Percentiles rank a stretch among this genome's conserved stretches.
phyloP scores from a whole-genome alignment of 768 basidiomycete species.

The Hypholoma sublateritium region DNA sequence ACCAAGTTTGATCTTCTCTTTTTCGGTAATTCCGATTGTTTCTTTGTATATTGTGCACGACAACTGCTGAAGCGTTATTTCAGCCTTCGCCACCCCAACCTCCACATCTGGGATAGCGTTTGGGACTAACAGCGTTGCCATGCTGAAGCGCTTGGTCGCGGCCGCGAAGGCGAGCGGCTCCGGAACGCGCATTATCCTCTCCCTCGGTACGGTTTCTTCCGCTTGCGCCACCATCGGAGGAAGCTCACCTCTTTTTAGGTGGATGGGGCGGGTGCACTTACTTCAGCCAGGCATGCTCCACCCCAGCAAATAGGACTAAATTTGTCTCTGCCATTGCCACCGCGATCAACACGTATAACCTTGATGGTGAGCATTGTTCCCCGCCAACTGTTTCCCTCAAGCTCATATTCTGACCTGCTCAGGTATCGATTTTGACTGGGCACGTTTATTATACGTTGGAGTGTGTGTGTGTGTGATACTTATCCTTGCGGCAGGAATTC shows the following conservation, averaged over 20 bases:
- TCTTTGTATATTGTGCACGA: neutral
- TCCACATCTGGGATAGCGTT: slow-evolving; percentile 52
- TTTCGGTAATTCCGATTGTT: slow-evolving; percentile 42
- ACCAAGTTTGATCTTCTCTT: slow-evolving; percentile 66
- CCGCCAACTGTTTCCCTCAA: neutral
- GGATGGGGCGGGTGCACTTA: slow-evolving; percentile 74
- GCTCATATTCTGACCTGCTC: slow-evolving; percentile 43
- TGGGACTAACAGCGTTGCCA: slow-evolving; percentile 43
- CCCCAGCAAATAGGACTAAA: slow-evolving; percentile 45
- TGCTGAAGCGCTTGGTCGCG: slow-evolving; percentile 57
- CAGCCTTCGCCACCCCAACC: slow-evolving; percentile 72
- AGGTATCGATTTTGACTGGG: slow-evolving; percentile 59
- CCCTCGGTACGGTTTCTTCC: slow-evolving; percentile 10
- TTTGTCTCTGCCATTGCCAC: slow-evolving; percentile 56
- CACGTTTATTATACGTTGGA: slow-evolving; percentile 13
- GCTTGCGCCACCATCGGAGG: neutral
- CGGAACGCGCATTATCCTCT: slow-evolving; percentile 54
- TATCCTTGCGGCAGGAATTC: slow-evolving; percentile 53
- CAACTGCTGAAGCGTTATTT: slow-evolving; percentile 2
- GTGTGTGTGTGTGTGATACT: slow-evolving; percentile 1
- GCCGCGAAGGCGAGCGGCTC: slow-evolving; percentile 54
- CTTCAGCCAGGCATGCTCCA: slow-evolving; percentile 62
- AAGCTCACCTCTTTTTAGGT: slow-evolving; percentile 33
- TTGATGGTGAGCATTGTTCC: slow-evolving; percentile 59
- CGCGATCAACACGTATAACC: slow-evolving; percentile 55